These are phyloP conservation scores for Hypoxylon sp. DNA, from an alignment of 2,329 filamentous ascomycete genomes.

Conservation along the genomic window DNA sequence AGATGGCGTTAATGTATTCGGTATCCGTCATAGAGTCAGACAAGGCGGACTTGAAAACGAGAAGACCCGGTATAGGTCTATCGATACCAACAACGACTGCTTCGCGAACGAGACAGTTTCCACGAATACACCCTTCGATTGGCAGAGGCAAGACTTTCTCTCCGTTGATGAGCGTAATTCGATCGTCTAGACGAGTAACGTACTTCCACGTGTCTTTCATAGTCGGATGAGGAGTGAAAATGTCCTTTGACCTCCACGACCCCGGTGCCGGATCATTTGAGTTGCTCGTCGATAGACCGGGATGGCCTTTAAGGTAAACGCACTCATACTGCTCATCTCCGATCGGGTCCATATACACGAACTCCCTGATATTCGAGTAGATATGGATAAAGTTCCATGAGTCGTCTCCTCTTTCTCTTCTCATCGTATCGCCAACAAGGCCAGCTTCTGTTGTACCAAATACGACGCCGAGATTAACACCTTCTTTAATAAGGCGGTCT, in stretches of 20 bases:
- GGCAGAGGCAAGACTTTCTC: constrained; percentile 56
- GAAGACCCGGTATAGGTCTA: constrained; percentile 63
- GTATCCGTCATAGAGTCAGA: constrained; percentile 42
- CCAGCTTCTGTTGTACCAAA: constrained; percentile 75
- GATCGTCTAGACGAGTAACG: constrained; percentile 57
- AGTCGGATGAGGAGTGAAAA: constrained; percentile 56
- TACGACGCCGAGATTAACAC: constrained; percentile 69
- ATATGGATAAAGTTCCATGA: constrained; percentile 74
- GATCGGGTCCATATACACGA: constrained; percentile 54
- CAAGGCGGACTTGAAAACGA: constrained; percentile 50
- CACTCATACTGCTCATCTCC: constrained; percentile 58
- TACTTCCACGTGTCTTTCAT: constrained; percentile 57
- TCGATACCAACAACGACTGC: constrained; percentile 68
- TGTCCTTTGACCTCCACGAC: constrained; percentile 57
- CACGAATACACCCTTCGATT: constrained; percentile 63
- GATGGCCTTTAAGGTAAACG: constrained; percentile 19
- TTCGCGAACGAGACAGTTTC: constrained; percentile 64
- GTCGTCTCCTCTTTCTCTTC: constrained; percentile 60
- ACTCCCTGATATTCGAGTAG: constrained; percentile 59
- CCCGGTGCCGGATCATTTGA: constrained; percentile 59
- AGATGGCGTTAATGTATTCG: constrained; percentile 54
- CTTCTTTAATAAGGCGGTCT: constrained; percentile 65
- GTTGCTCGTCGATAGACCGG: constrained; percentile 50
- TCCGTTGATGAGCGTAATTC: constrained; percentile 55
- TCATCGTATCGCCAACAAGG: constrained; percentile 62